Base-by-base conservation (phyloP, 768 basidiomycete genomes). In the Cystobasidium tubakii region DNA sequence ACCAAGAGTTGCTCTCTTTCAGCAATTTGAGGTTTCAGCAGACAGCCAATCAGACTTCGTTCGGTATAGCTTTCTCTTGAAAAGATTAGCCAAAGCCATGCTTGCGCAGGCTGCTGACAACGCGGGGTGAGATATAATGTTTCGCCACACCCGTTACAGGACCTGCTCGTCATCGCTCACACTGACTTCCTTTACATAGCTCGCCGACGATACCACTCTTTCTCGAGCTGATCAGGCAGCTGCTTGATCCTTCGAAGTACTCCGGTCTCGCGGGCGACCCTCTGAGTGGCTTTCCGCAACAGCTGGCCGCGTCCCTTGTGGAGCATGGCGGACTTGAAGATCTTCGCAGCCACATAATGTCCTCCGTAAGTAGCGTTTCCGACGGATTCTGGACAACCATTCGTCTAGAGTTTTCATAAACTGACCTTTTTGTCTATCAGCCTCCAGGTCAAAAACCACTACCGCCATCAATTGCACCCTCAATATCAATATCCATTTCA, bases 191-290 rank as follows among this genome's bases (percentile, higher is more conserved):
- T 2, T 12, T 53, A 10, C 23, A 34, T 42, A 75, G 74, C 10
- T 31, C 44, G 25, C 66, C 74, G 1, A 43, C 55, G n/a, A 39
- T 71, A 36, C 74, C 74, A 17, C 70, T 75, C 1, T 75, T 75
- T 31, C 33, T 72, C 4, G 74, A 75, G 57, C 27, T 75, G 13
- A 60, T 72, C 7, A 70, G 60, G 29, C 74, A 75, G 74, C 70
- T 75, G 6, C 55, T 62, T 39, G 74, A 75, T 44, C 69, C 71
- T 21, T 4, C 71, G 17, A 69, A 70, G 42, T 75, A 71, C 54
- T 7, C 21, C n/a, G 50, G 44, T n/a, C 50, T 74, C 50, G 46
- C 36, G 21, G 27, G 9, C 7, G 34, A 29, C 27, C 25, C 15
- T 7, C 25, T 55, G 3, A 25, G 46, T 23, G 36, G 39, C 42